These are phyloP conservation scores for Pleurotus djamor DNA, from an alignment of 768 basidiomycete genomes.

Conservation along the genomic window DNA sequence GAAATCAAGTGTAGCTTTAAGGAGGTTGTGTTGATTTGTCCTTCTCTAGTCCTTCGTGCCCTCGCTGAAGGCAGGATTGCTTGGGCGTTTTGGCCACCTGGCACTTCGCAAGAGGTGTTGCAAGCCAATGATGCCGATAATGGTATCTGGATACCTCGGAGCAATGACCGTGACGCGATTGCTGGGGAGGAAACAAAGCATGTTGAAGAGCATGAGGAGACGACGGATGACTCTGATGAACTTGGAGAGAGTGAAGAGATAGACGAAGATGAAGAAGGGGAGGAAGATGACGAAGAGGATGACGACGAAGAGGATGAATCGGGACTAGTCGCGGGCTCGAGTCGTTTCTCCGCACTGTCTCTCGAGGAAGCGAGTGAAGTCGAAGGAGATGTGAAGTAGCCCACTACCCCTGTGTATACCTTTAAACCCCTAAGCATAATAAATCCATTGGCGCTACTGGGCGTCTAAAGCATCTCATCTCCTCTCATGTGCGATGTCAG, in stretches of 20 bases:
- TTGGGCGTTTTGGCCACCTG: constrained; percentile 88
- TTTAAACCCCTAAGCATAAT: too few relatives aligned
- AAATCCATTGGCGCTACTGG: too few relatives aligned
- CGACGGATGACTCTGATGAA: constrained; percentile 18
- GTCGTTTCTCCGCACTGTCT: constrained; percentile 40
- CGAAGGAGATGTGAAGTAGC: constrained; percentile 8
- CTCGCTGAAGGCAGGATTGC: constrained; percentile 77
- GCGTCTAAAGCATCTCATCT: too few relatives aligned
- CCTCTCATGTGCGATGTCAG: neutral
- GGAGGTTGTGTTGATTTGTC: neutral
- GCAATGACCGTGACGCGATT: constrained; percentile 10
- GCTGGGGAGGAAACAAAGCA: constrained; percentile 16
- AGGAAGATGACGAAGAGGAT: constrained; percentile 21
- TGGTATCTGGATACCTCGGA: constrained; percentile 57
- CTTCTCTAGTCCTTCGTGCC: constrained; percentile 62
- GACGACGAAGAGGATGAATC: too few relatives aligned
- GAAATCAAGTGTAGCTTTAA: too few relatives aligned
- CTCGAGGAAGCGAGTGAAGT: constrained; percentile 28
- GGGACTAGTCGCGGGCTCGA: constrained; percentile 12
- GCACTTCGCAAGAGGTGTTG: constrained; percentile 19
- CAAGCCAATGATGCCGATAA: constrained; percentile 25
- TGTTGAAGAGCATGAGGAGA: constrained; percentile 27
- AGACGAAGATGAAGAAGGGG: constrained; percentile 22
- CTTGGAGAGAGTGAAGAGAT: constrained; percentile 18
- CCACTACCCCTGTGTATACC: too few relatives aligned